Evolutionary conservation across 192 early-diverging fungal genomes (phyloP).

Genomic region (Umbelopsis sp.): DNA sequence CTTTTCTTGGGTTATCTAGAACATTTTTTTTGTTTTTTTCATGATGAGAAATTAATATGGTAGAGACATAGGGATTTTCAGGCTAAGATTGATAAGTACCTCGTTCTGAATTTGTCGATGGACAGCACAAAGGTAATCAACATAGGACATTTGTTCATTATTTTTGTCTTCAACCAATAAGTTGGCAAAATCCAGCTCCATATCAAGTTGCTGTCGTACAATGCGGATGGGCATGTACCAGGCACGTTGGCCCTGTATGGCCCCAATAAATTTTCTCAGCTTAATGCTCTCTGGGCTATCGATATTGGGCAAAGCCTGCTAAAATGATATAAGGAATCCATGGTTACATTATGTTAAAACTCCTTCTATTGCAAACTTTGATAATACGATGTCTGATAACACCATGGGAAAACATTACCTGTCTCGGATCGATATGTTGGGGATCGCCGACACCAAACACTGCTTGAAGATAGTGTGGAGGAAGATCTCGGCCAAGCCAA

Average conservation of each 20-base stretch:
- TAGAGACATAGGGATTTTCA: neutral
- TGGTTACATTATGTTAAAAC: neutral
- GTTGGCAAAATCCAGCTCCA: constrained; percentile 80
- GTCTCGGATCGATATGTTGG: constrained; percentile 67
- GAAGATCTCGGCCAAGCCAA: constrained; percentile 84
- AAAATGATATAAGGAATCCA: constrained; percentile 17
- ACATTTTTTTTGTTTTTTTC: neutral
- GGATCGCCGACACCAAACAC: constrained; percentile 81
- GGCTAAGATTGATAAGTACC: constrained; percentile 34
- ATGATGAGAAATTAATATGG: no score
- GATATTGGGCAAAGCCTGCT: constrained; percentile 68
- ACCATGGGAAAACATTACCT: constrained; percentile 46
- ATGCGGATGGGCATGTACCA: constrained; percentile 71
- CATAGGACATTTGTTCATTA: constrained; percentile 86
- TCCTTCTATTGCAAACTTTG: neutral
- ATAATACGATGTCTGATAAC: neutral
- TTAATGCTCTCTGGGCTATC: constrained; percentile 61
- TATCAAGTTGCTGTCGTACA: constrained; percentile 85
- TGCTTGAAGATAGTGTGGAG: constrained; percentile 65
- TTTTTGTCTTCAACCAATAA: constrained; percentile 89
- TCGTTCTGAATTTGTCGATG: constrained; percentile 87
- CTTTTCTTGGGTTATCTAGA: constrained; percentile 18
- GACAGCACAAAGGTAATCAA: constrained; percentile 87
- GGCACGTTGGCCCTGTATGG: constrained; percentile 62
- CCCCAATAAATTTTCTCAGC: constrained; percentile 62